phyloP scores from a whole-genome alignment of 768 basidiomycete genomes.

The Hericium coralloides region DNA sequence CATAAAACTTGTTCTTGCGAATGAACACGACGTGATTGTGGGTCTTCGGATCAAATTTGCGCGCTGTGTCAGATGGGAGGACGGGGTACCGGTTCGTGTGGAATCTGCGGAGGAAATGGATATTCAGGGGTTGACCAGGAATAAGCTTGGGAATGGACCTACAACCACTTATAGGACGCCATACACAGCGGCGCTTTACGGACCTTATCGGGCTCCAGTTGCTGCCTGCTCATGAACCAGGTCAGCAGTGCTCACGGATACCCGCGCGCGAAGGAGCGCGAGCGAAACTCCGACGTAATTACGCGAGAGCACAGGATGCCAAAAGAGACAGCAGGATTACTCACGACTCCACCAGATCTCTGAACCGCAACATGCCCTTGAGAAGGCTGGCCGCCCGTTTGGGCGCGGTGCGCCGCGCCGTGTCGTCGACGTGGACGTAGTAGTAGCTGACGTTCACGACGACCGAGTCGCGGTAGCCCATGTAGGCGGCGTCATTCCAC shows the following conservation, averaged over 20 bases:
- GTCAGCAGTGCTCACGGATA: neutral
- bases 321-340: conserved; percentile 10
- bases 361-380: conserved; percentile 80
- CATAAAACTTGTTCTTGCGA: conserved; percentile 86
- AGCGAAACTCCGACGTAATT: neutral
- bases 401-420: conserved; percentile 41
- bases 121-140: too few relatives aligned
- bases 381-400: conserved; percentile 74
- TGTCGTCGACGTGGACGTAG: conserved; percentile 78
- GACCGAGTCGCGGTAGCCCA: conserved; percentile 84
- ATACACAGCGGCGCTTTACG: conserved; percentile 76
- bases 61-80: conserved; percentile 74
- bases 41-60: conserved; percentile 62
- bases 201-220: conserved; percentile 83
- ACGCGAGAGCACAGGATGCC: too few relatives aligned
- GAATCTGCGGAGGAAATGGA: conserved; percentile 43
- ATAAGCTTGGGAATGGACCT: conserved; percentile 19
- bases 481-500: conserved; percentile 95
- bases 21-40: conserved; percentile 89
- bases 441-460: conserved; percentile 93
- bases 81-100: conserved; percentile 86
- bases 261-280: neutral
- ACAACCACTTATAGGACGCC: conserved; percentile 93
- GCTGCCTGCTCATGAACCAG: conserved; percentile 34
- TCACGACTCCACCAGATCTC: conserved; percentile 75